These are phyloP conservation scores for Blastobotrys peoriensis DNA, from an alignment of 805 yeast genomes.

Conservation along the genomic window DNA sequence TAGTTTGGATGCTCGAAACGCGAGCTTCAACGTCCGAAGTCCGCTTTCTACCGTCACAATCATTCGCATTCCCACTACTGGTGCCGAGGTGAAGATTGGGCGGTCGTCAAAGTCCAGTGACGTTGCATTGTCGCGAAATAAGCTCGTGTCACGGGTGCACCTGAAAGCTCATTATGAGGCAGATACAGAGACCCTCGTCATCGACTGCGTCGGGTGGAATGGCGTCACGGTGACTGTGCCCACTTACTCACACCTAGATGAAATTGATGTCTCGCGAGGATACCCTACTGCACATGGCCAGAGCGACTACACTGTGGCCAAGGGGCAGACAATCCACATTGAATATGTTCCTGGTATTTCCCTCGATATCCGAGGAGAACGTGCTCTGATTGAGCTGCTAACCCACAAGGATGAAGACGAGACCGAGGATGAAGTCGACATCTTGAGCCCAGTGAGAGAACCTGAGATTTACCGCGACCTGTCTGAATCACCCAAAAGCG, in stretches of 20 bases:
- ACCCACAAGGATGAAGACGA: conserved; percentile 44
- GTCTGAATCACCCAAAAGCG: too few relatives aligned
- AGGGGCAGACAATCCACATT: conserved; percentile 57
- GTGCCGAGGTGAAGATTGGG: conserved; percentile 46
- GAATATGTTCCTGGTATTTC: conserved; percentile 58
- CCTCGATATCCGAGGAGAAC: conserved; percentile 66
- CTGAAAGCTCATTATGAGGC: conserved; percentile 43
- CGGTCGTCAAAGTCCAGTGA: conserved; percentile 61
- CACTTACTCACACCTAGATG: conserved; percentile 16
- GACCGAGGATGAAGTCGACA: conserved; percentile 30
- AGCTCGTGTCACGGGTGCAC: conserved; percentile 64
- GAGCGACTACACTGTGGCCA: conserved; percentile 45
- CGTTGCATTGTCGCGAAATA: conserved; percentile 43
- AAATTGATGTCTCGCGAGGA: conserved; percentile 3
- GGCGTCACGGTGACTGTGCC: conserved; percentile 71
- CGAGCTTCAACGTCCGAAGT: conserved; percentile 22
- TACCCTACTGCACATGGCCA: conserved; percentile 17
- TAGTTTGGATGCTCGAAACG: conserved; percentile 10
- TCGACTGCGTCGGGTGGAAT: conserved; percentile 77
- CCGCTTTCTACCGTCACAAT: conserved; percentile 35
- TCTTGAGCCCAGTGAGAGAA: too few relatives aligned
- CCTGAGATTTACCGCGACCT: too few relatives aligned
- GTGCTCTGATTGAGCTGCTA: conserved; percentile 45
- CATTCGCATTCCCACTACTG: conserved; percentile 38
- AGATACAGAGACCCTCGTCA: conserved; percentile 33